Evolutionary conservation across 768 basidiomycete species (phyloP).

Genomic region (Russula earlei): DNA sequence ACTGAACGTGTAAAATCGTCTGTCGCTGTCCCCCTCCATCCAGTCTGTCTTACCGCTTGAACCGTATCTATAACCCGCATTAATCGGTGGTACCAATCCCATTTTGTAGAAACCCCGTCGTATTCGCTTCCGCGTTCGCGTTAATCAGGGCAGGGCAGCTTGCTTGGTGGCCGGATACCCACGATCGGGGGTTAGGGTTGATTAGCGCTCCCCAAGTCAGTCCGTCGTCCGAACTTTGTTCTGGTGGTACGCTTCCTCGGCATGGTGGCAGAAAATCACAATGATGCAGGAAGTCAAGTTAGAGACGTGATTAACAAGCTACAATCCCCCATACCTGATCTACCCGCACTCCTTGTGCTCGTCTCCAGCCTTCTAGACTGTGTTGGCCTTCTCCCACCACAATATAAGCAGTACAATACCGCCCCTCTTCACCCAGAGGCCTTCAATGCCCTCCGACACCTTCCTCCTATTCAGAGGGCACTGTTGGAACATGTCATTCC

Average conservation of each 20-base stretch:
- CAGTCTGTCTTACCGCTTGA: no score
- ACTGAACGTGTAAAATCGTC: no score
- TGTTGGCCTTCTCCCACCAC: slow-evolving; percentile 51
- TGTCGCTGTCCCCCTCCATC: no score
- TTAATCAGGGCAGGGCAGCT: no score
- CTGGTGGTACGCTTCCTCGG: not conserved
- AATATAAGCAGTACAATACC: slow-evolving; percentile 37
- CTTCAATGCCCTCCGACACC: slow-evolving; percentile 28
- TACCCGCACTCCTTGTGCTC: slow-evolving; percentile 44
- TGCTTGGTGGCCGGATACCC: no score
- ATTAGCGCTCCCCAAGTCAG: no score
- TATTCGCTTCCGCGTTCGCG: no score
- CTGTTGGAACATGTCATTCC: slow-evolving; percentile 59
- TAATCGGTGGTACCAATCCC: no score
- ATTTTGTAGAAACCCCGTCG: no score
- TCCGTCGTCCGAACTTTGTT: not conserved
- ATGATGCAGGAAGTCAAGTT: slow-evolving; percentile 19
- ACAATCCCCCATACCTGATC: slow-evolving; percentile 33
- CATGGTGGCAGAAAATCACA: not conserved
- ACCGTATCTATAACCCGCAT: no score
- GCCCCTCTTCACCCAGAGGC: slow-evolving; percentile 29
- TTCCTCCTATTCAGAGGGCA: slow-evolving; percentile 53
- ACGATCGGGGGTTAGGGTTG: not conserved
- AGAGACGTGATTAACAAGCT: slow-evolving; percentile 24
- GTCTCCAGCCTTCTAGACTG: slow-evolving; percentile 49